phyloP scores from a whole-genome alignment of 306 rosid genomes.

The Glycine latifolia region DNA sequence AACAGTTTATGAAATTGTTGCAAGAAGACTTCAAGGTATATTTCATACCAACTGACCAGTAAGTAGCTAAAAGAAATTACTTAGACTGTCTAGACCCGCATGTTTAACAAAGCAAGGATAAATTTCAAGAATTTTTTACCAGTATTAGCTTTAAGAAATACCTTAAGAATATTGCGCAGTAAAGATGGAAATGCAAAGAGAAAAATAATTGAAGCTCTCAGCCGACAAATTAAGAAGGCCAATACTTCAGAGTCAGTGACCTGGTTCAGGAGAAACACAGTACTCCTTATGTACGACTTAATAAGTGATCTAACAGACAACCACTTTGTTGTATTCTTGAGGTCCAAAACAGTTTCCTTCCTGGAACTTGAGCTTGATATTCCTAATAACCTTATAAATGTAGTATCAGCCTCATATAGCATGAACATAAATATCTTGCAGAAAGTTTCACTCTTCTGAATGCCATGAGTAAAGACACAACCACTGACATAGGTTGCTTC shows the following conservation, averaged over 20 bases:
- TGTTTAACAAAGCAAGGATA: conserved; percentile 14
- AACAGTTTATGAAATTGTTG: conserved; percentile 1
- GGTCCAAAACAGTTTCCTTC: conserved; percentile 72
- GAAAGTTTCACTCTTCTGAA: conserved; percentile 66
- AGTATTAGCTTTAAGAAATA: conserved; percentile 43
- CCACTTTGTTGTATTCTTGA: conserved; percentile 74
- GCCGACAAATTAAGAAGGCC: conserved; percentile 65
- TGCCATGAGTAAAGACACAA: conserved; percentile 49
- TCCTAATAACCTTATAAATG: conserved; percentile 70
- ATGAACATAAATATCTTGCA: conserved; percentile 69
- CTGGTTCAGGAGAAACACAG: conserved; percentile 77
- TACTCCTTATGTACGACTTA: conserved; percentile 81
- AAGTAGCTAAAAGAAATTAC: conserved; percentile 20
- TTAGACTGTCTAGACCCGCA: conserved; percentile 6
- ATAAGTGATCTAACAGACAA: conserved; percentile 64
- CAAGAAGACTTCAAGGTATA: background rate
- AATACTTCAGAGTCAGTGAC: conserved; percentile 75
- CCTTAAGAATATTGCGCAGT: conserved; percentile 73
- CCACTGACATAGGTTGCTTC: conserved; percentile 50
- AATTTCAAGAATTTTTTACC: conserved; percentile 35
- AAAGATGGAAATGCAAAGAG: conserved; percentile 76
- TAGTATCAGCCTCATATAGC: conserved; percentile 73
- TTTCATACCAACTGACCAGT: background rate
- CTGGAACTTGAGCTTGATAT: conserved; percentile 58
- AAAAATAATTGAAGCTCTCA: conserved; percentile 70